These are phyloP conservation scores for Penicillium sp. DNA, from an alignment of 2,329 filamentous ascomycete genomes.

Conservation along the genomic window DNA sequence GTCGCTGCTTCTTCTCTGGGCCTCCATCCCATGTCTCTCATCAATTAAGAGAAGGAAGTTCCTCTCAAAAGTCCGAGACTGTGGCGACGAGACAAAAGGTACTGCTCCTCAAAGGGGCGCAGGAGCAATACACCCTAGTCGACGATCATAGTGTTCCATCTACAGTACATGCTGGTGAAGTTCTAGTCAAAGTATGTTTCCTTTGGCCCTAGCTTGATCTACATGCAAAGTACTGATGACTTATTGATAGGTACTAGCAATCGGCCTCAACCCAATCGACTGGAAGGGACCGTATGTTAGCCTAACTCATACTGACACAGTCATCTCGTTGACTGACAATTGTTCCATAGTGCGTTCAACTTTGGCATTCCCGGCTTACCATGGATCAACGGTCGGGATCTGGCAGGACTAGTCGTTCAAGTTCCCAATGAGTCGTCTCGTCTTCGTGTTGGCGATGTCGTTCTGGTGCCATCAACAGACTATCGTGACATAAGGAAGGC, in stretches of 20 bases:
- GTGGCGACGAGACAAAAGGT: constrained; percentile 42
- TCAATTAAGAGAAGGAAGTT: background rate
- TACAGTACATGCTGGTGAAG: constrained; percentile 49
- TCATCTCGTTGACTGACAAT: background rate
- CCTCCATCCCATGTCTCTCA: constrained; percentile 2
- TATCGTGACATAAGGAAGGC: constrained; percentile 71
- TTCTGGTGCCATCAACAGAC: constrained; percentile 68
- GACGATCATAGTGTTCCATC: constrained; percentile 48
- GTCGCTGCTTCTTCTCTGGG: constrained; percentile 12
- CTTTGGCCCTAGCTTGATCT: background rate
- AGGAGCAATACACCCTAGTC: constrained; percentile 51
- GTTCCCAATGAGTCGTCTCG: constrained; percentile 45
- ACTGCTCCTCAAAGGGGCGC: constrained; percentile 51
- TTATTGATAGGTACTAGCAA: constrained; percentile 48
- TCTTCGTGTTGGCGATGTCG: constrained; percentile 56
- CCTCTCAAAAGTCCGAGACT: background rate
- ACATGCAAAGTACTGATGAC: constrained; percentile 4
- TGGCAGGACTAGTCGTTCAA: constrained; percentile 63
- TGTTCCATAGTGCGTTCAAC: constrained; percentile 58
- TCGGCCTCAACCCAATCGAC: constrained; percentile 74
- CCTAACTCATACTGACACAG: background rate
- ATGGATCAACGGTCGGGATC: constrained; percentile 67
- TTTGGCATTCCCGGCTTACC: constrained; percentile 68
- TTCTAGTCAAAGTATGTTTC: constrained; percentile 56
- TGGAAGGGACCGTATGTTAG: constrained; percentile 67